phyloP scores from a whole-genome alignment of 495 filamentous ascomycete genomes.

The Echria macrotheca region DNA sequence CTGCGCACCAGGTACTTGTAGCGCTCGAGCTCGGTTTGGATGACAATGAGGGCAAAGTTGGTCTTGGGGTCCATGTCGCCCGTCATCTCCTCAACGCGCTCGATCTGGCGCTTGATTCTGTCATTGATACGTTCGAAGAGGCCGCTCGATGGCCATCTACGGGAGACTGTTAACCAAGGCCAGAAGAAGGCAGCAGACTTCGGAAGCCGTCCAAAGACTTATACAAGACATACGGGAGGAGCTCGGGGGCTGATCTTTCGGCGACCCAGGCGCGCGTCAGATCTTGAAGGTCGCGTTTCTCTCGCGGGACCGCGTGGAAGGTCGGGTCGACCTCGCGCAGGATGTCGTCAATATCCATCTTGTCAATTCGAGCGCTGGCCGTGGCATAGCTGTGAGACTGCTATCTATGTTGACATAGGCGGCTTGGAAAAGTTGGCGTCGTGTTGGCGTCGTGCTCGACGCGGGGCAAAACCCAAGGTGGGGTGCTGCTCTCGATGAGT shows the following conservation, averaged over 20 bases:
- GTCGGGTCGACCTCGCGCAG: conserved; percentile 70
- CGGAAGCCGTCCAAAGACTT: neutral
- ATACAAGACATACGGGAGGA: conserved; percentile 45
- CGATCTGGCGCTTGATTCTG: conserved; percentile 63
- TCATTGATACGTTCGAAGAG: conserved; percentile 69
- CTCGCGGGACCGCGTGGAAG: conserved; percentile 47
- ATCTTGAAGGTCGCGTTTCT: conserved; percentile 75
- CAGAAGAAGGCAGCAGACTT: neutral
- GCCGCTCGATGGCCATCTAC: conserved; percentile 45
- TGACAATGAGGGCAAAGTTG: conserved; percentile 87
- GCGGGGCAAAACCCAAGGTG: no score
- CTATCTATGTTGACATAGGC: no score
- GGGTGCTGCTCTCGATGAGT: no score
- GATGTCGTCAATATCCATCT: conserved; percentile 88
- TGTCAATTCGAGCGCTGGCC: neutral
- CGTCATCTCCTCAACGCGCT: conserved; percentile 69
- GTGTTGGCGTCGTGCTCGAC: no score
- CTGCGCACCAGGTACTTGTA: conserved; percentile 85
- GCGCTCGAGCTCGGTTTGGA: conserved; percentile 93
- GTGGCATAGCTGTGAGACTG: neutral
- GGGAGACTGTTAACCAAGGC: neutral
- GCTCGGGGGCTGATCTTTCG: conserved; percentile 81
- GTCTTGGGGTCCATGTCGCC: conserved; percentile 77
- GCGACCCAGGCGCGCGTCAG: conserved; percentile 90
- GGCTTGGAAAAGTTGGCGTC: no score